A percentile compares a stretch with the other conserved stretches of the same genome.
Evolutionary conservation across 2,329 filamentous ascomycete species (phyloP).

Genomic region (Nigrospora oryzae): DNA sequence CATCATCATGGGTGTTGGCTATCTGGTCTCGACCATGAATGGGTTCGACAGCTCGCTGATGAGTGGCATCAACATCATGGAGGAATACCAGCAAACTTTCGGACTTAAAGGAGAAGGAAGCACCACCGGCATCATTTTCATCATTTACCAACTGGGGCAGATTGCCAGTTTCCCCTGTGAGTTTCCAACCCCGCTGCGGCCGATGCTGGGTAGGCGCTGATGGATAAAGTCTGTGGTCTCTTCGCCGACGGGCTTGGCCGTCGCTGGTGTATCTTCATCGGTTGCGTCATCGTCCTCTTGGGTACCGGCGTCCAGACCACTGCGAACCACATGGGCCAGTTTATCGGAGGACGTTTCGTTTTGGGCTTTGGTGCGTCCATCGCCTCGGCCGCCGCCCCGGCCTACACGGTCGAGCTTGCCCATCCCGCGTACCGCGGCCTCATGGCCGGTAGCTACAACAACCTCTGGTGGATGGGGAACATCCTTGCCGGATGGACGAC

Average conservation of each 20-base stretch:
- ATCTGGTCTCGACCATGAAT: slow-evolving; percentile 41
- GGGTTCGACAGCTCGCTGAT: slow-evolving; percentile 50
- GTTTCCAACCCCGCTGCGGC: neutral
- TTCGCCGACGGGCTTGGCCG: slow-evolving; percentile 43
- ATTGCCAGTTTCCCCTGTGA: slow-evolving; percentile 38
- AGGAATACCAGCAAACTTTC: slow-evolving; percentile 39
- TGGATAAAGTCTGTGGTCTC: slow-evolving; percentile 31
- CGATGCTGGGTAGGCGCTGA: neutral
- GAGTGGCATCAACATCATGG: slow-evolving; percentile 43
- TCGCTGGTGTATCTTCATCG: slow-evolving; percentile 46
- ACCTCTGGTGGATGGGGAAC: slow-evolving; percentile 39
- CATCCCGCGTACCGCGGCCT: slow-evolving; percentile 55
- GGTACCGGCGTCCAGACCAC: slow-evolving; percentile 42
- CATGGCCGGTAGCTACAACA: slow-evolving; percentile 42
- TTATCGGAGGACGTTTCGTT: slow-evolving; percentile 47
- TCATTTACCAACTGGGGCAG: slow-evolving; percentile 40
- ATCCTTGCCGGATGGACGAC: slow-evolving; percentile 46
- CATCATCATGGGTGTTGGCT: slow-evolving; percentile 28
- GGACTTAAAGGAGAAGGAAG: slow-evolving; percentile 35
- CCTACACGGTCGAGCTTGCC: slow-evolving; percentile 55
- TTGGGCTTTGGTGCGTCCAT: slow-evolving; percentile 52
- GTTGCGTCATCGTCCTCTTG: slow-evolving; percentile 40
- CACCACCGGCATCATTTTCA: slow-evolving; percentile 35
- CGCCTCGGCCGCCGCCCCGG: slow-evolving; percentile 49
- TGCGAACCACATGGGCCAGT: slow-evolving; percentile 34